These are phyloP conservation scores for Tolypocladium sp. DNA, from an alignment of 2,329 filamentous ascomycete species.

Conservation along the genomic window DNA sequence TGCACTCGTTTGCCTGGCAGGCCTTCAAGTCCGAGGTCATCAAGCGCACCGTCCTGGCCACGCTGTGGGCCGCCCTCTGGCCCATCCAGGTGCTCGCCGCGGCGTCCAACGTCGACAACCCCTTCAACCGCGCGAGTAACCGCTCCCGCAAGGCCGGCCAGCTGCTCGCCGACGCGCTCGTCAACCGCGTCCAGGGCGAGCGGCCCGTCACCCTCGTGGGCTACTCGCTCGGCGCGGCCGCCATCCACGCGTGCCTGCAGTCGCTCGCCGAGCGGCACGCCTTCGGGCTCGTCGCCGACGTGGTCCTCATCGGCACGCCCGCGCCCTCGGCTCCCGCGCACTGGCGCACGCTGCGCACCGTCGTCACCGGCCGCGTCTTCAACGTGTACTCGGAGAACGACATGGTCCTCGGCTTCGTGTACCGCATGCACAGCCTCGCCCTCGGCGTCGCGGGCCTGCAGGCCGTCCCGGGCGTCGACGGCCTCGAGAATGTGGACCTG, in stretches of 20 bases:
- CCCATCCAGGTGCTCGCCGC: constrained; percentile 58
- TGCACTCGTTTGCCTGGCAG: constrained; percentile 67
- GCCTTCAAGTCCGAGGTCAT: constrained; percentile 67
- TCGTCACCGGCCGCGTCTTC: constrained; percentile 73
- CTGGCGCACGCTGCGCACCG: constrained; percentile 69
- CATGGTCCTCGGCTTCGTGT: constrained; percentile 78
- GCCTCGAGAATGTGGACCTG: constrained; percentile 49
- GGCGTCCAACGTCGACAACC: constrained; percentile 67
- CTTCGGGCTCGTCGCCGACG: constrained; percentile 77
- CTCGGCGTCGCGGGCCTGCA: constrained; percentile 79
- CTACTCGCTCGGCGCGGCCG: constrained; percentile 71
- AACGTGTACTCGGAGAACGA: constrained; percentile 88
- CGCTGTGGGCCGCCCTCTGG: constrained; percentile 60
- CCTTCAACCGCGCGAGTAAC: constrained; percentile 67
- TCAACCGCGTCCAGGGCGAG: constrained; percentile 75
- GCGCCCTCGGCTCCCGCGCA: constrained; percentile 61
- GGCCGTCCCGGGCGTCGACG: constrained; percentile 55
- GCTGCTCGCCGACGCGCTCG: constrained; percentile 72
- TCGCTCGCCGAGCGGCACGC: constrained; percentile 67
- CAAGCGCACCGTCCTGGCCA: constrained; percentile 59
- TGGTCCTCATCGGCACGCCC: constrained; percentile 74
- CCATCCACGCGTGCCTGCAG: constrained; percentile 76
- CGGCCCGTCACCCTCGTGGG: constrained; percentile 72
- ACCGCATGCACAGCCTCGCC: constrained; percentile 74
- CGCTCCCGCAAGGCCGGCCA: constrained; percentile 72